phyloP scores from a whole-genome alignment of 495 filamentous ascomycete species.

The Xanthoparmelia taractica region DNA sequence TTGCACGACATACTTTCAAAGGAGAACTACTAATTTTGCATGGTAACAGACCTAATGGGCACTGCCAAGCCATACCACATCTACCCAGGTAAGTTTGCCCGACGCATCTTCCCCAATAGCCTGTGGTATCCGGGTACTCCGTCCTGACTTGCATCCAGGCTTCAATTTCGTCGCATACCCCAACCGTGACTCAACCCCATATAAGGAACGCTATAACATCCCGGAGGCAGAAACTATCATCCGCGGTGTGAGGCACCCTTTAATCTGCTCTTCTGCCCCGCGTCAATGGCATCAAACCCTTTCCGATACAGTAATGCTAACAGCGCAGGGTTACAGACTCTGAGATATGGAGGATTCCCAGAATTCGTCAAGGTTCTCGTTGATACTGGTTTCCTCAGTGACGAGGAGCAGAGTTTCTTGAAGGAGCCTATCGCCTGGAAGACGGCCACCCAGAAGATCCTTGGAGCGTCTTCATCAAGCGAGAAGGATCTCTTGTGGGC shows the following conservation, averaged over 20 bases:
- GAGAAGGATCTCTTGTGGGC: constrained; percentile 58
- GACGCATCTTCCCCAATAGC: not conserved
- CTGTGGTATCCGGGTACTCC: not conserved
- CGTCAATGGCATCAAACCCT: not conserved
- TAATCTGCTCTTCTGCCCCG: not conserved
- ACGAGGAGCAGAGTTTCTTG: constrained; percentile 54
- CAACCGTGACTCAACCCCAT: constrained; percentile 82
- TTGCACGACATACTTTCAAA: no score
- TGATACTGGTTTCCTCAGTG: constrained; percentile 73
- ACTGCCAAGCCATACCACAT: constrained; percentile 68
- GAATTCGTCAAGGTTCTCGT: constrained; percentile 81
- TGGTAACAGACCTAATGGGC: constrained; percentile 61
- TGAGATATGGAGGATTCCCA: constrained; percentile 80
- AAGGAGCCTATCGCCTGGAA: constrained; percentile 64
- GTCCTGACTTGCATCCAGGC: constrained; percentile 46
- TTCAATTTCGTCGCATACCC: constrained; percentile 90
- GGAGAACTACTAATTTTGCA: not conserved
- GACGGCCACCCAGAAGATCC: constrained; percentile 66
- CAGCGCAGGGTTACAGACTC: constrained; percentile 36
- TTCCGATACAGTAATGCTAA: not conserved
- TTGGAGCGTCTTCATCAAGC: constrained; percentile 50
- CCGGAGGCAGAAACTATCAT: constrained; percentile 38
- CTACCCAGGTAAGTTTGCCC: not conserved
- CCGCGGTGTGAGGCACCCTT: constrained; percentile 49
- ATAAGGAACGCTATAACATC: constrained; percentile 72